These are phyloP conservation scores for Fusarium succisae DNA, from an alignment of 2,329 filamentous ascomycete species.

Conservation along the genomic window DNA sequence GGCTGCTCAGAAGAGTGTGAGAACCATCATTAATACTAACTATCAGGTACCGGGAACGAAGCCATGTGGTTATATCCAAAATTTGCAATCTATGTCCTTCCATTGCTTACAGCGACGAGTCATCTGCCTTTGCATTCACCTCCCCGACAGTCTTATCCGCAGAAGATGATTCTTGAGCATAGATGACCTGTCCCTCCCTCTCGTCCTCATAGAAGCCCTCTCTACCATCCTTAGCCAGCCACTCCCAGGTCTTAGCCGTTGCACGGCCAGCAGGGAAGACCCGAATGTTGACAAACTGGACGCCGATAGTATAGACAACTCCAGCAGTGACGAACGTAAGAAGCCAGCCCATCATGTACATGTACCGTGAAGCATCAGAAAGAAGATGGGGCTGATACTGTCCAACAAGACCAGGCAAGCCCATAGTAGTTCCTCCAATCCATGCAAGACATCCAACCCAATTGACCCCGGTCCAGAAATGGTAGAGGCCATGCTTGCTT, in stretches of 20 bases:
- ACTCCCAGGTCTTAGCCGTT: neutral
- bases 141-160: neutral
- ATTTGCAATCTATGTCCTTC: neutral
- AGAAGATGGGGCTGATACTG: neutral
- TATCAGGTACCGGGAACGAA: neutral
- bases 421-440: neutral
- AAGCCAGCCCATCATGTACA: neutral
- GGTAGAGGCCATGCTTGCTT: neutral
- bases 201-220: neutral
- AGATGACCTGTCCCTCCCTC: neutral
- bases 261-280: neutral
- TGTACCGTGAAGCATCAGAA: neutral
- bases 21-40: neutral
- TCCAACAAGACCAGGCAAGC: neutral
- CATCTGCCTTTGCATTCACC: neutral
- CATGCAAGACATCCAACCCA: neutral
- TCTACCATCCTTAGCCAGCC: neutral
- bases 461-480: neutral
- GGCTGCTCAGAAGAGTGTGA: neutral
- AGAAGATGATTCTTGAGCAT: neutral
- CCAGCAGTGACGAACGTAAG: neutral
- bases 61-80: fast-evolving
- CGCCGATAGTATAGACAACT: neutral
- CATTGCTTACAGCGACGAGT: neutral
- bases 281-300: neutral